Conservation (phyloP, 106 monocot genomes). For the Allium cepa region DNA sequence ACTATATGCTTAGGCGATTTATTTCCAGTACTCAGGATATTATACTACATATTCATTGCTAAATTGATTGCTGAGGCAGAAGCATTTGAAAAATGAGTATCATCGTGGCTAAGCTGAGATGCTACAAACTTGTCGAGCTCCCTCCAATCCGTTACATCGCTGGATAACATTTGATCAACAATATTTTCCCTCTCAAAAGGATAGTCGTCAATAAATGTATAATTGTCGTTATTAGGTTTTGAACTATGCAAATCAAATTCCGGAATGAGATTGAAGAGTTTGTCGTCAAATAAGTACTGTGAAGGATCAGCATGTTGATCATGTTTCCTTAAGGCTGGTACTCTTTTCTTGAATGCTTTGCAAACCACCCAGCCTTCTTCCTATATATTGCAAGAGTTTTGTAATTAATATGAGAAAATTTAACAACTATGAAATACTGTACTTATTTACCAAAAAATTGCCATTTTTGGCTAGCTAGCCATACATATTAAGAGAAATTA, state of each 20-base stretch:
- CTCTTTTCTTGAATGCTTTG: slow-evolving; percentile 69
- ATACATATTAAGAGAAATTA: neutral
- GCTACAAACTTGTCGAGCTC: slow-evolving; percentile 77
- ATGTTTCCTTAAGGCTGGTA: slow-evolving; percentile 18
- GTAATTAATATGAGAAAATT: neutral
- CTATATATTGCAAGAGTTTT: slow-evolving; percentile 13
- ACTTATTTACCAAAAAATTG: neutral
- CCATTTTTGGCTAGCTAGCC: no score
- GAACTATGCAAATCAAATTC: slow-evolving; percentile 16
- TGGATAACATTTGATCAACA: slow-evolving; percentile 16
- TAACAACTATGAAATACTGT: neutral
- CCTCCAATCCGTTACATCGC: slow-evolving; percentile 70
- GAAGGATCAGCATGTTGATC: slow-evolving; percentile 16
- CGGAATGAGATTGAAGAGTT: slow-evolving; percentile 22
- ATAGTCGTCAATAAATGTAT: slow-evolving; percentile 32
- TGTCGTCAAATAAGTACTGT: slow-evolving; percentile 56
- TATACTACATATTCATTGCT: slow-evolving; percentile 8
- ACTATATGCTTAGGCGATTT: slow-evolving; percentile 5
- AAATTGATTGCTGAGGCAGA: no score
- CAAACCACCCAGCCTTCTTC: slow-evolving; percentile 93
- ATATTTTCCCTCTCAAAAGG: slow-evolving; percentile 21
- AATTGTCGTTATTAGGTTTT: slow-evolving; percentile 6
- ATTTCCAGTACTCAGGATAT: slow-evolving; percentile 1
- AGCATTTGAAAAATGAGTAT: neutral
- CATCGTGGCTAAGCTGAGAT: slow-evolving; percentile 65